Conservation (phyloP, 1,139 yeast species). For the Yamadazyma kanchanaburiensis region DNA sequence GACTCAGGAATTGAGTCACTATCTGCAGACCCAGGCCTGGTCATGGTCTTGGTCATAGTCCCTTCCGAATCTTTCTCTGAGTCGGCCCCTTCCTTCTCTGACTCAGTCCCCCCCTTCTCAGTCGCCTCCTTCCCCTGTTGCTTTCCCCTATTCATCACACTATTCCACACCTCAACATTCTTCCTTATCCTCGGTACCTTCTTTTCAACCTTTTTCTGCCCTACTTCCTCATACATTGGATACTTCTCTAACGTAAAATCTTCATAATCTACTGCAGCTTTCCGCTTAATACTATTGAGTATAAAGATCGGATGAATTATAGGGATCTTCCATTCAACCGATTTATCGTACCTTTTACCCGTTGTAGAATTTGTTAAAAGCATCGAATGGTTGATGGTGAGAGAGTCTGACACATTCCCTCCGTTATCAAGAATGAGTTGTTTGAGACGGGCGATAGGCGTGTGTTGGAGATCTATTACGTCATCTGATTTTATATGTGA, state of each 20-base stretch:
- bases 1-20: too few species aligned
- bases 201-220: conserved; percentile 1
- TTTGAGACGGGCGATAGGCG: conserved; percentile 5
- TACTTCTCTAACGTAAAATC: conserved; percentile 34
- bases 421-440: conserved; percentile 48
- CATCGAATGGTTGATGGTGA: conserved; percentile 50
- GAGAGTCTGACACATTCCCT: conserved; percentile 56
- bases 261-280: conserved; percentile 52
- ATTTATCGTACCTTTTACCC: conserved; percentile 65
- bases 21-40: too few species aligned
- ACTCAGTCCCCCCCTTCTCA: neutral
- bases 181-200: conserved; percentile 18
- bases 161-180: conserved; percentile 42
- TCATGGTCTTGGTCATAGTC: too few species aligned
- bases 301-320: conserved; percentile 78
- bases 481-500: conserved; percentile 44
- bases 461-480: conserved; percentile 3
- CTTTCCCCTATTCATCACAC: conserved; percentile 38
- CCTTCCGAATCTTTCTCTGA: too few species aligned
- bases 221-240: conserved; percentile 8
- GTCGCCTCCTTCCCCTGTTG: neutral
- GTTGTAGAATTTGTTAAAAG: conserved; percentile 50
- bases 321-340: conserved; percentile 65
- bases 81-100: too few species aligned
- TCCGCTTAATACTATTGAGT: conserved; percentile 56